phyloP scores from a whole-genome alignment of 768 basidiomycete species.

The Favolaschia claudopus region DNA sequence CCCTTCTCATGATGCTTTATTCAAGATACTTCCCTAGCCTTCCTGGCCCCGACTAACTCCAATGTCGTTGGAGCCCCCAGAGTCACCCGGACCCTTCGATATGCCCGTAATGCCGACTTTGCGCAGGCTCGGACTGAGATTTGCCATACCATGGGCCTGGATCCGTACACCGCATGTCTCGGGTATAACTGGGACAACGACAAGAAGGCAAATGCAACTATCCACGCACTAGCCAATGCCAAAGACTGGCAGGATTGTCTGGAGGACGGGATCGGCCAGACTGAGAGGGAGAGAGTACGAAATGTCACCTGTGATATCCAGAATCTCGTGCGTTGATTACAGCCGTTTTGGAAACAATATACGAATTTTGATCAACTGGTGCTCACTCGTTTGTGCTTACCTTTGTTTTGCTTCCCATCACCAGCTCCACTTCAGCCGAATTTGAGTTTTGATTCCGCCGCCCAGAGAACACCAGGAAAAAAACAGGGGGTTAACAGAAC shows the following conservation, averaged over 20 bases:
- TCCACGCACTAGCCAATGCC: neutral
- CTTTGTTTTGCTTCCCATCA: too few species aligned
- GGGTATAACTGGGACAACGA: constrained; percentile 19
- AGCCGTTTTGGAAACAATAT: too few species aligned
- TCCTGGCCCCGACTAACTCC: constrained; percentile 4
- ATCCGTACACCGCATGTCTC: neutral
- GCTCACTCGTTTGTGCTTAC: too few species aligned
- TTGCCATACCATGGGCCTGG: constrained; percentile 1
- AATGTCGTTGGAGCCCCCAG: constrained; percentile 9
- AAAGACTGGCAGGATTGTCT: constrained; percentile 1
- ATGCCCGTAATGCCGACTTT: constrained; percentile 2
- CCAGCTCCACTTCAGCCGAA: too few species aligned
- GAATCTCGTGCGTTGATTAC: constrained; percentile 15
- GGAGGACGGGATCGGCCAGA: neutral
- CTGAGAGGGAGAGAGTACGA: neutral
- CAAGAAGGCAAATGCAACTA: neutral
- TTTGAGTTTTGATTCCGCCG: too few species aligned
- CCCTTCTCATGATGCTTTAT: too few species aligned
- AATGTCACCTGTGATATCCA: constrained; percentile 1
- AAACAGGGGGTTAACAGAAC: too few species aligned
- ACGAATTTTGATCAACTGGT: too few species aligned
- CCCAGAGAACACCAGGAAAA: too few species aligned
- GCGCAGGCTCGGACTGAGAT: neutral
- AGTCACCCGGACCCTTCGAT: neutral
- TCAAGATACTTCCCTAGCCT: neutral